Evolutionary conservation across 2,329 filamentous ascomycete genomes (phyloP), one percentile per base, ranked within the genome.

Genomic region (Fusarium albosuccineum): DNA sequence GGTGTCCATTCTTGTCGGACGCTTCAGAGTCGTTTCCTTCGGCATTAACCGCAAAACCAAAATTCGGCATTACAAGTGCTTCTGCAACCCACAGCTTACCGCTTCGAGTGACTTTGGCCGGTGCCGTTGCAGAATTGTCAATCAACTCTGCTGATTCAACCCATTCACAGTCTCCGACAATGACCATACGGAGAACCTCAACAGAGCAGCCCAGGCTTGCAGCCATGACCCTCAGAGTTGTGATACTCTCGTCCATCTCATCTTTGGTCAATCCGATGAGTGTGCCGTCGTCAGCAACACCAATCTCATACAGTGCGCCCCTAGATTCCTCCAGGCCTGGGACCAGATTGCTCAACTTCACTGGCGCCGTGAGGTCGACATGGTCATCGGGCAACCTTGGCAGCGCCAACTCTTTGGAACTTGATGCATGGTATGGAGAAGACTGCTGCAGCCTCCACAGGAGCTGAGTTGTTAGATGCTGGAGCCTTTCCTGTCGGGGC

Each of bases 401-500:
- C 27, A 97, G 81, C 9, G 94, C 87, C 14, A 93, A 83, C 60
- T 93, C 90, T 29, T 89, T 89, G 5, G 91, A 91, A 26, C 92
- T 92, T 8, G 92, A 92, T 2, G 92, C 89, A 79, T 97, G 94
- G 76, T 97, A 93, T 1, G 94, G 93, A 9, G 93, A 97, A 2
- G 95, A 97, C 77, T 99, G 96, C 76, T 98, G 94, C 59, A 99
- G 80, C 49, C 96, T 87, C 96, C 96, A 99, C 7, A 99, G 82
- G 26, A 99, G 84, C 78, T 99, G 96, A 0, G 96, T 99, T 0
- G 95, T 99, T 65, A 99, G 82, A 73, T 97, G 93, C 74, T 97
- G 91, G 14, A 98, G 84, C 45, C 96, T 88, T 70, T 94, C 89
- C 77, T 97, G 93, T 26, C 93, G 89, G 29, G 89, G 90, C 73